Conservation (phyloP, 805 yeast genomes). For the Saturnispora besseyi region DNA sequence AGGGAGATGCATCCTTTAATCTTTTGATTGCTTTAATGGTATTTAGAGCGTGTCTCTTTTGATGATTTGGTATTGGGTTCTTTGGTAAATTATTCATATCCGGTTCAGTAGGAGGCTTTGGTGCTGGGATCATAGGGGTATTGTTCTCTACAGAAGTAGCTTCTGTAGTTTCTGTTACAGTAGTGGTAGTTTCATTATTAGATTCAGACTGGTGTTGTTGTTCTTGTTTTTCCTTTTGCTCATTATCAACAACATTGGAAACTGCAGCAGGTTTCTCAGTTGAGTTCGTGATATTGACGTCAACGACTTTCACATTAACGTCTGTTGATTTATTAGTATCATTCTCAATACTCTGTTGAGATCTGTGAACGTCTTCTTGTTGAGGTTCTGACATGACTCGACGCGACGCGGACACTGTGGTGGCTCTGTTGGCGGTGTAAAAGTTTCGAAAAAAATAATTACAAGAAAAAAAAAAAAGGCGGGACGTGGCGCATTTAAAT, state of each 20-base stretch:
- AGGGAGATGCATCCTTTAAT: conserved; percentile 87
- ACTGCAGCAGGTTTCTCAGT: background rate
- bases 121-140: conserved; percentile 48
- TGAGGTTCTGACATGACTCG: conserved; percentile 1
- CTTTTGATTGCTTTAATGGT: conserved; percentile 81
- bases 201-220: background rate
- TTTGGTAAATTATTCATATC: conserved; percentile 61
- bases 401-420: background rate
- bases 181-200: background rate
- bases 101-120: conserved; percentile 66
- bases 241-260: background rate
- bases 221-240: background rate
- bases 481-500: conserved; percentile 4
- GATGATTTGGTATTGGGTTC: conserved; percentile 72
- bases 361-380: background rate
- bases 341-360: background rate
- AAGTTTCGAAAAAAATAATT: background rate
- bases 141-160: conserved; percentile 2
- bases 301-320: background rate
- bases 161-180: background rate
- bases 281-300: background rate
- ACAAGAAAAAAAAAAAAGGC: background rate
- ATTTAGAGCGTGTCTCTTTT: conserved; percentile 67
- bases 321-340: background rate
- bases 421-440: background rate